phyloP scores from a whole-genome alignment of 2,329 filamentous ascomycete genomes.

The Claviceps sp. region DNA sequence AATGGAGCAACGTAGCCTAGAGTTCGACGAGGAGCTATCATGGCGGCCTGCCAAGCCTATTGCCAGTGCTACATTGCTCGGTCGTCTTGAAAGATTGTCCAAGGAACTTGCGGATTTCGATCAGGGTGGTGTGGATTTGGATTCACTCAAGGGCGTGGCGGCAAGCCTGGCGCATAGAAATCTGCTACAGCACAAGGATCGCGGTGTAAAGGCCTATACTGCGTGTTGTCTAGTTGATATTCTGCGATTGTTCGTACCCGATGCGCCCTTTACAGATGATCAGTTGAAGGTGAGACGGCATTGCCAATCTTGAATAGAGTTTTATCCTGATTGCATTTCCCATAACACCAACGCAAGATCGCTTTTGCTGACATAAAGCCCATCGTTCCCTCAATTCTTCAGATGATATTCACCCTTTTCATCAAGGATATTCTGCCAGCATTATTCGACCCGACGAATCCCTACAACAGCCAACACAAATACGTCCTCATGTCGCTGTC shows the following conservation, averaged over 20 bases:
- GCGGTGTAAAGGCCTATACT: conserved; percentile 78
- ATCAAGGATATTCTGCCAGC: conserved; percentile 72
- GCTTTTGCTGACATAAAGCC: conserved; percentile 6
- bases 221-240: conserved; percentile 88
- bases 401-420: conserved; percentile 91
- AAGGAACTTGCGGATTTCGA: conserved; percentile 77
- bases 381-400: background rate
- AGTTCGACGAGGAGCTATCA: conserved; percentile 75
- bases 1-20: conserved; percentile 31
- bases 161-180: conserved; percentile 74
- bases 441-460: conserved; percentile 71
- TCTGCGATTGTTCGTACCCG: conserved; percentile 79
- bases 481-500: conserved; percentile 80
- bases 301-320: conserved; percentile 7
- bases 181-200: conserved; percentile 81
- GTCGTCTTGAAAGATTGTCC: conserved; percentile 65
- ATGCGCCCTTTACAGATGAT: conserved; percentile 82
- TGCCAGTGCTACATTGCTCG: conserved; percentile 65
- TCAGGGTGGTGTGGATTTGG: conserved; percentile 70
- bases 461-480: conserved; percentile 87
- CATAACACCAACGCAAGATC: background rate
- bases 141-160: conserved; percentile 73
- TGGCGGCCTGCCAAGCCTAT: conserved; percentile 91
- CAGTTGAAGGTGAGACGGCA: conserved; percentile 65
- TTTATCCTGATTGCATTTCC: background rate